phyloP scores from a whole-genome alignment of 139 green algal genomes.

The Closterium sp. region DNA sequence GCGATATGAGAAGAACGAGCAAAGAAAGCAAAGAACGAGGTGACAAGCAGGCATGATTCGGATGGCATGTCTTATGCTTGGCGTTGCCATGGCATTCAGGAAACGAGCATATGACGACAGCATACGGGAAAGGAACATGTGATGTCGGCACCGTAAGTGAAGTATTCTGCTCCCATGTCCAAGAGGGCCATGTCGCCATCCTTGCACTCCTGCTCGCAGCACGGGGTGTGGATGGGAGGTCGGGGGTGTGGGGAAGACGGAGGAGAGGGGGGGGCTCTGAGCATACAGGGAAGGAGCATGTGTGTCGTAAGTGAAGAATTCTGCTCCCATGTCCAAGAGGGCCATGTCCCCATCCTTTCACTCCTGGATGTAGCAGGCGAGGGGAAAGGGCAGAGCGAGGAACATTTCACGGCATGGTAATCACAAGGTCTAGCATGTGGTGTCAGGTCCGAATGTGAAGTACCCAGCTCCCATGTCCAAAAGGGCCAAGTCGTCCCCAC shows the following conservation, averaged over 20 bases:
- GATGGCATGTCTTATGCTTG: too few relatives aligned
- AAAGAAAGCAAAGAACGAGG: too few relatives aligned
- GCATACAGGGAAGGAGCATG: conserved; percentile 70
- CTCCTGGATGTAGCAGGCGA: conserved; percentile 45
- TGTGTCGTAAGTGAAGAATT: conserved; percentile 66
- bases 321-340: conserved; percentile 80
- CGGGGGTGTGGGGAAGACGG: too few relatives aligned
- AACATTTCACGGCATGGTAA: too few relatives aligned
- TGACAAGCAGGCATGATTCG: too few relatives aligned
- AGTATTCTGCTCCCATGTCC: conserved; percentile 84
- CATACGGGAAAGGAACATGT: conserved; percentile 52
- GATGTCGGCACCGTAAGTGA: conserved; percentile 72
- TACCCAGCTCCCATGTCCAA: conserved; percentile 84
- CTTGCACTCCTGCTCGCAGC: too few relatives aligned
- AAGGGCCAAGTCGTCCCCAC: conserved; percentile 54
- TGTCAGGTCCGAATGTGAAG: conserved; percentile 69
- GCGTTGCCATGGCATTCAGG: too few relatives aligned
- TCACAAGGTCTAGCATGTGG: conserved; percentile 64
- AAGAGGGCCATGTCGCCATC: conserved; percentile 73
- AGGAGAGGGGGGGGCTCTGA: background rate
- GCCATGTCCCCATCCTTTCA: conserved; percentile 65
- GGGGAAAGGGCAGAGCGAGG: background rate
- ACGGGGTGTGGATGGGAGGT: too few relatives aligned
- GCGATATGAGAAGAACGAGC: too few relatives aligned
- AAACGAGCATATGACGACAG: background rate